These are phyloP conservation scores for Alternaria brassicae DNA, from an alignment of 2,329 filamentous ascomycete genomes.

Conservation along the genomic window DNA sequence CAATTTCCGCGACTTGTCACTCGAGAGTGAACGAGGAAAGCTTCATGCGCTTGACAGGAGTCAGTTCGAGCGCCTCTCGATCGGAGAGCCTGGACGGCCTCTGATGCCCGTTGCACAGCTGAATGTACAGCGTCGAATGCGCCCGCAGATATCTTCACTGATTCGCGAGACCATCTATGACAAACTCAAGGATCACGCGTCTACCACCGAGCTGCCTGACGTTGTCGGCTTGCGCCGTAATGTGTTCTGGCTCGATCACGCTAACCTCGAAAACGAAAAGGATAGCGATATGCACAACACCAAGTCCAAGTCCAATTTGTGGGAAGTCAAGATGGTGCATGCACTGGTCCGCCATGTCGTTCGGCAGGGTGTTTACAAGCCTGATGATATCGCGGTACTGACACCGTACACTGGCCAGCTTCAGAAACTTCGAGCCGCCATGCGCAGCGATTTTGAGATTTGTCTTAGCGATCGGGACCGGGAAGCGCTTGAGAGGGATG, in stretches of 20 bases:
- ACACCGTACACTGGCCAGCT: conserved; percentile 70
- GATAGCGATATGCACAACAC: conserved; percentile 17
- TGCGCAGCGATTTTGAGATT: conserved; percentile 65
- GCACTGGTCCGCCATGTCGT: conserved; percentile 70
- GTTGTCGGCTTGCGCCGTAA: conserved; percentile 62
- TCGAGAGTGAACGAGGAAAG: conserved; percentile 57
- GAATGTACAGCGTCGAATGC: conserved; percentile 70
- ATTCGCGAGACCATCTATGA: conserved; percentile 66
- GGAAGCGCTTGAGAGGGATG: conserved; percentile 56
- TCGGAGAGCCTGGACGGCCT: conserved; percentile 29
- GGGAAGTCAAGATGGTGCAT: conserved; percentile 69
- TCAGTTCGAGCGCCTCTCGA: conserved; percentile 66
- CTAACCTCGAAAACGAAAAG: conserved; percentile 52
- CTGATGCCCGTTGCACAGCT: conserved; percentile 49
- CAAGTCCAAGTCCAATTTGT: conserved; percentile 63
- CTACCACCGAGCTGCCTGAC: conserved; percentile 51
- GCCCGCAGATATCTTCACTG: conserved; percentile 66
- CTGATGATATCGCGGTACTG: conserved; percentile 71
- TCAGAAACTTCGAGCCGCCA: conserved; percentile 56
- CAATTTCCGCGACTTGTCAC: conserved; percentile 60
- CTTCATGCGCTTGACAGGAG: conserved; percentile 65
- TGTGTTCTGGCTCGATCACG: conserved; percentile 70
- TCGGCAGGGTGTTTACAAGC: conserved; percentile 67
- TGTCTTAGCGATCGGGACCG: conserved; percentile 68
- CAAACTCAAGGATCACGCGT: conserved; percentile 59